Evolutionary conservation across 2,329 filamentous ascomycete species (phyloP).

Genomic region (Colletotrichum neosansevieriae): DNA sequence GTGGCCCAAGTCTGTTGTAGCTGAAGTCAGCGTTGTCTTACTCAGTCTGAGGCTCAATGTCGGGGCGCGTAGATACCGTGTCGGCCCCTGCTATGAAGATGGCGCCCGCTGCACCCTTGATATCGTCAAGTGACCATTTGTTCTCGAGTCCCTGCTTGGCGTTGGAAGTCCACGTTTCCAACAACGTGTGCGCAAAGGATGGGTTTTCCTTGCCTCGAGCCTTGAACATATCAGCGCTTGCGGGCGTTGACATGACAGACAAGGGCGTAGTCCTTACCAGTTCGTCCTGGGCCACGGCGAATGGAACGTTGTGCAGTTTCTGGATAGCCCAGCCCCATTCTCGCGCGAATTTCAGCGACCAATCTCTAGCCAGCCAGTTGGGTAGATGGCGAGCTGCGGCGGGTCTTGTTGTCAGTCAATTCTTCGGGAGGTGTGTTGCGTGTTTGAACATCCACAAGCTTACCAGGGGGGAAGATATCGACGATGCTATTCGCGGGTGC

Average conservation of each 20-base stretch:
- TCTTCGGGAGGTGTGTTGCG: conserved; percentile 28
- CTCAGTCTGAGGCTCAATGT: conserved; percentile 2
- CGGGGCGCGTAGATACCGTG: conserved; percentile 49
- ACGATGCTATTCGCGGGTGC: conserved; percentile 54
- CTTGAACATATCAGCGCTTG: conserved; percentile 33
- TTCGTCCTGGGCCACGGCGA: conserved; percentile 46
- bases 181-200: conserved; percentile 36
- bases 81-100: conserved; percentile 62
- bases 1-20: conserved; percentile 47
- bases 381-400: conserved; percentile 55
- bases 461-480: conserved; percentile 60
- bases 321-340: conserved; percentile 51
- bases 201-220: conserved; percentile 36
- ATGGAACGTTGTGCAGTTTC: conserved; percentile 50
- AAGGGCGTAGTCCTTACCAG: conserved; percentile 42
- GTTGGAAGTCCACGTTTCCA: conserved; percentile 35
- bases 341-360: conserved; percentile 49
- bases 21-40: conserved; percentile 46
- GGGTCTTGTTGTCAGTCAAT: conserved; percentile 41
- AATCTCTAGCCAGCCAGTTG: conserved; percentile 49
- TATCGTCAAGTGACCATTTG: conserved; percentile 51
- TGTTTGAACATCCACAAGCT: conserved; percentile 16
- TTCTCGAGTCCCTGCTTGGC: conserved; percentile 26
- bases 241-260: conserved; percentile 33
- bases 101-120: conserved; percentile 61